A percentile compares a stretch with the other conserved stretches of the same genome.
Conservation (phyloP, 139 green algal genomes). For the Volvox reticuliferus region DNA sequence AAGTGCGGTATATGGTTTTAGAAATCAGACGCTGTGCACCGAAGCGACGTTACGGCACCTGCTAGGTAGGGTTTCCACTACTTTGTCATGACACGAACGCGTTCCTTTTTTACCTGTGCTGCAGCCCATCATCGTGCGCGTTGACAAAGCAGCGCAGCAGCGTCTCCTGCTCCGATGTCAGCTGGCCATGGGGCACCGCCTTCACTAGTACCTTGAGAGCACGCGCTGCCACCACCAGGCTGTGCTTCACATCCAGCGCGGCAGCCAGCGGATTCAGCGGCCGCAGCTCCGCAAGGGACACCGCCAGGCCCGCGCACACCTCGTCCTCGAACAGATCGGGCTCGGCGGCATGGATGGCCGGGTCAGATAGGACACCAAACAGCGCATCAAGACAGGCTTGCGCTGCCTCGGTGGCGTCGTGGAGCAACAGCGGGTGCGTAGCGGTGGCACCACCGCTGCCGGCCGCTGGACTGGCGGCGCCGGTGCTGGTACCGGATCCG, state of each 20-base stretch:
- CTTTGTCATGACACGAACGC: no score
- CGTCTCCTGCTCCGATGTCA: slow-evolving; percentile 34
- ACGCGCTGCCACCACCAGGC: slow-evolving; percentile 32
- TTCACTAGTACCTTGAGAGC: slow-evolving; percentile 40
- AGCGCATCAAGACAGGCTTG: slow-evolving; percentile 41
- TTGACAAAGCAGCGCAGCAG: slow-evolving; percentile 45
- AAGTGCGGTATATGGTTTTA: no score
- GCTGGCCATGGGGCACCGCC: slow-evolving; percentile 11
- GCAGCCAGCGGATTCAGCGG: slow-evolving; percentile 32
- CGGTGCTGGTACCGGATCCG: not conserved
- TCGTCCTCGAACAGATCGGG: slow-evolving; percentile 46
- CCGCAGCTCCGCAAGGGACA: slow-evolving; percentile 20
- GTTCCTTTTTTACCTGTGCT: slow-evolving; percentile 21
- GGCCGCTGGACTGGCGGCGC: not conserved
- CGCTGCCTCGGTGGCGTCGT: slow-evolving; percentile 37
- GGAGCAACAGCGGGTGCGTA: slow-evolving; percentile 21
- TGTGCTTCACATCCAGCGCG: slow-evolving; percentile 30
- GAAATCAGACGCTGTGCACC: no score
- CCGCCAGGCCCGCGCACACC: slow-evolving; percentile 42
- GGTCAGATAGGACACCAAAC: not conserved
- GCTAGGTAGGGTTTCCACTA: no score
- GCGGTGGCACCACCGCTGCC: not conserved
- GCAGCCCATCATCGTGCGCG: slow-evolving; percentile 42
- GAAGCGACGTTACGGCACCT: no score
- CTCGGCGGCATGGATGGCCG: not conserved